Evolutionary conservation across 371 early-diverging fungal genomes (phyloP), one percentile per base, ranked within the genome.

Genomic region (Mortierella sp.): DNA sequence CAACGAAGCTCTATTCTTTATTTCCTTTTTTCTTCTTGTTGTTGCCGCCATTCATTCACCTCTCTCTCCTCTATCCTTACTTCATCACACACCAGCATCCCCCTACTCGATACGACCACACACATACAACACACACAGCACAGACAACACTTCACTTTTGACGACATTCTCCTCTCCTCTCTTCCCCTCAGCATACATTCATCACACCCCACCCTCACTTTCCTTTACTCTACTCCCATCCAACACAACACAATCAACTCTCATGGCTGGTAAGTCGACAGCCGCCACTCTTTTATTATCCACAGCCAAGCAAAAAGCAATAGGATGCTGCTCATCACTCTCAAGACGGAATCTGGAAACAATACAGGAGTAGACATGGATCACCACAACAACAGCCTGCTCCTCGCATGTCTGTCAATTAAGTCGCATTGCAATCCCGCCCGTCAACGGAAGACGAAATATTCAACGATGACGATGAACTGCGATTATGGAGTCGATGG

Each of bases 221-320:
- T 31, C 29, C 39, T 55, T 43, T 29, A 16, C 24, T 43, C 53
- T 26, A 16, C 43, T 24, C 19, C 14, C 44, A 58, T 22, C n/a
- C 52, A 37, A 39, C 50, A n/a, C 34, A 19, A 53, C 43, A 24
- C 26, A 50, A 24, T n/a, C 41, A 53, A 61, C 43, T n/a, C 19
- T 19, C 69, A 75, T 75, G 76, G 76, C 76, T 64, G 76, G 76
- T 75, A 75, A 75, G 76, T 58, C 37, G 34, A 31, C 61, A 34
- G 3, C 61, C 31, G 34, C 2, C 61, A 34, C 61, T 34, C 19
- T 22, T 58, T 26, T 34, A 16, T 19, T 22, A 58, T 19, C 37
- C 37, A 22, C 37, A 48, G 24, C 26, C 53, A 53, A 53, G 61
- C 48, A 6, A n/a, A 48, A 48, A 48, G 24, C 48, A 48, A 2